Conservation (phyloP, 2,329 filamentous ascomycete genomes). For the Venturia nashicola region DNA sequence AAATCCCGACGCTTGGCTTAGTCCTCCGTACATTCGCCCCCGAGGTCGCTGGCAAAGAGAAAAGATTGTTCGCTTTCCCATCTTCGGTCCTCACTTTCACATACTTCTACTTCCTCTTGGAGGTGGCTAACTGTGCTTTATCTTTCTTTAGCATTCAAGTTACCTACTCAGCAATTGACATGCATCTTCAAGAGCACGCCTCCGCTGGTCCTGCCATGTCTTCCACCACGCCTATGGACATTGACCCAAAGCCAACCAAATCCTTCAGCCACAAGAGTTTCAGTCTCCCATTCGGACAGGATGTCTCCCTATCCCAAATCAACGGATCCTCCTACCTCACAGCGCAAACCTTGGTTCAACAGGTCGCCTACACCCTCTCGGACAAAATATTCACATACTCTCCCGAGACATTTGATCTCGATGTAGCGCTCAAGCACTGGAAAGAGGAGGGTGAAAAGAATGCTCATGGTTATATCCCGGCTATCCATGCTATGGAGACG, state of each 20-base stretch:
- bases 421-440: conserved; percentile 74
- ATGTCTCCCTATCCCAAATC: conserved; percentile 1
- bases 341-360: conserved; percentile 85
- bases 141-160: not conserved
- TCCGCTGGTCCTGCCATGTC: conserved; percentile 1
- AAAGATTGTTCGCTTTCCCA: not conserved
- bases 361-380: conserved; percentile 87
- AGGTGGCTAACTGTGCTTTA: not conserved
- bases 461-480: conserved; percentile 67
- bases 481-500: conserved; percentile 72
- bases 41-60: not conserved
- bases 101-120: not conserved
- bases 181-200: conserved; percentile 2
- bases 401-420: conserved; percentile 83
- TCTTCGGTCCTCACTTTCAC: not conserved
- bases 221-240: conserved; percentile 6
- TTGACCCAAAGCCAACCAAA: conserved; percentile 15
- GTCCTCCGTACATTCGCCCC: not conserved
- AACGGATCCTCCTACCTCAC: conserved; percentile 69
- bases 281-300: conserved; percentile 40
- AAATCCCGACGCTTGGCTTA: not conserved
- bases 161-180: not conserved
- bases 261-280: conserved; percentile 31
- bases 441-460: conserved; percentile 57
- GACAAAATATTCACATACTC: conserved; percentile 98